Base-by-base conservation (phyloP, 441 rosid species). In the Gossypium lobatum region DNA sequence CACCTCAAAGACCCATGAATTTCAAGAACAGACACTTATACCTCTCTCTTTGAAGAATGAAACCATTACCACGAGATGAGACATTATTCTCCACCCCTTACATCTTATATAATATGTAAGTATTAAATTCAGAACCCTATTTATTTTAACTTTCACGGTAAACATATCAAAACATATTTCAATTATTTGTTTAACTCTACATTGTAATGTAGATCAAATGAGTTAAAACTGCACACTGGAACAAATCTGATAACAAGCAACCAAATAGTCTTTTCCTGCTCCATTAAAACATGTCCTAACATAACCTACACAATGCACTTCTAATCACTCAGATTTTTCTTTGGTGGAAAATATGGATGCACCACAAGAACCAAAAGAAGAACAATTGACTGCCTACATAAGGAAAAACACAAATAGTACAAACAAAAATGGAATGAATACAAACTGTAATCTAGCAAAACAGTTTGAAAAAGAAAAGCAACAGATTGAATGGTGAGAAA, bases 121-220 rank as follows among this genome's bases (percentile, higher is more conserved):
- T 45, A 13, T 17, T 66, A 45, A 66, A 45, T 66, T 65, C 11
- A 42, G 70, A 65, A 42, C 10, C 34, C 31, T 20, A 20, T 64
- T 64, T 42, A 20, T 42, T 45, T 65, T 46, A 20, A 53, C 55
- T 65, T 26, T 21, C 34, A 45, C 7, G 1, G 37, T 46, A 25
- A 67, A 50, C 37, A 66, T 50, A 67, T n/a, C 59, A 67, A 39
- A 67, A 67, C 14, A 50, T n/a, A 48, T 48, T 25, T 67, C 23
- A 50, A 67, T 7, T 52, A 26, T 69, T 53, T 52, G 57, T 26
- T 50, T 52, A 52, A 52, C 26, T 16, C 4, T 10, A 18, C 3
- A 28, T 10, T 69, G n/a, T 23, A 17, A 20, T 4, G 8, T 14
- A 52, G 59, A 67, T 48, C 16, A 66, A 48, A 46, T 20, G 20